These are phyloP conservation scores for Paramecium primaurelia DNA, from an alignment of 73 alveolate genomes.

Conservation along the genomic window DNA sequence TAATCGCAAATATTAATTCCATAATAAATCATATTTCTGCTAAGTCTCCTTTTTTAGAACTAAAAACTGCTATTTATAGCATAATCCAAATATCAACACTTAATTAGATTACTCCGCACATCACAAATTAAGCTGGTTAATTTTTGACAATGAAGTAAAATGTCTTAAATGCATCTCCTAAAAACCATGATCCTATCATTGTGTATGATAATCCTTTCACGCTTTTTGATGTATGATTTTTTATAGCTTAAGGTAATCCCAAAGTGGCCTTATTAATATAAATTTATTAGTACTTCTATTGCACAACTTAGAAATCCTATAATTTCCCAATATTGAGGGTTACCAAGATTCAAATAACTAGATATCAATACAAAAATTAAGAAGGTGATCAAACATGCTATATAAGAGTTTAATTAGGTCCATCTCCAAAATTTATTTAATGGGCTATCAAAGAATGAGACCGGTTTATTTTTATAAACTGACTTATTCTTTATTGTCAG, in stretches of 20 bases:
- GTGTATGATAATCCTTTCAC: slow-evolving; percentile 17
- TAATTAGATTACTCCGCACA: slow-evolving; percentile 31
- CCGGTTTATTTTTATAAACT: not conserved
- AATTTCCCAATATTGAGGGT: slow-evolving; percentile 24
- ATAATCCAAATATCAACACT: slow-evolving; percentile 5
- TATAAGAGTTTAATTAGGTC: not conserved
- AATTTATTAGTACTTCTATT: not conserved
- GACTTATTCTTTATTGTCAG: not conserved
- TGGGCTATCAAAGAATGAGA: slow-evolving; percentile 10
- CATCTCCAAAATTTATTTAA: slow-evolving; percentile 25
- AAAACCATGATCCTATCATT: slow-evolving; percentile 5
- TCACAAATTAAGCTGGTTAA: slow-evolving; percentile 18
- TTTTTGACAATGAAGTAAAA: not conserved
- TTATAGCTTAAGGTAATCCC: slow-evolving; percentile 22
- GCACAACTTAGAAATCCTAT: slow-evolving; percentile 29
- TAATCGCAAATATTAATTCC: not conserved
- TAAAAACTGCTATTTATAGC: not conserved
- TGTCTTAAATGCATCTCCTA: slow-evolving; percentile 30
- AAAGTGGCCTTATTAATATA: not conserved
- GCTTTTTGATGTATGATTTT: not conserved
- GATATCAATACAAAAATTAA: not conserved
- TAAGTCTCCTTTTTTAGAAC: not conserved
- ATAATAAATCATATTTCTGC: not conserved
- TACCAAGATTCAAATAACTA: not conserved
- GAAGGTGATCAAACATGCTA: not conserved